Base-by-base conservation (phyloP, 1,284 basidiomycete species). In the Tilletia caries region DNA sequence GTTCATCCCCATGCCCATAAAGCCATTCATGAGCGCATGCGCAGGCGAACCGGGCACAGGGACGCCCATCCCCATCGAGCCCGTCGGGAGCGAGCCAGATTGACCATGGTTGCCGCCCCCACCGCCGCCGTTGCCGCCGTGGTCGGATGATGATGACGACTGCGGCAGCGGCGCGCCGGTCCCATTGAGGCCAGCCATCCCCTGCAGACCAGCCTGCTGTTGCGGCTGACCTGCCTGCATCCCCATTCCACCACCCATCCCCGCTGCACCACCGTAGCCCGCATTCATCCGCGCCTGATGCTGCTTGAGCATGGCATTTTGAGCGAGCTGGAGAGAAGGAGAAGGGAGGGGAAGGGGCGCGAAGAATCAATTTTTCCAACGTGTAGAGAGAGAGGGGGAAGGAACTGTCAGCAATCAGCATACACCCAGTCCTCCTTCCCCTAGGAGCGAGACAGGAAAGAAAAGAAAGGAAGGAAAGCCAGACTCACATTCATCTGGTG, bases 1-100 rank as follows among this genome's bases (percentile, higher is more conserved):
- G 6, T 23, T 23, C 46, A 50, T 20, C 6, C 46, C 46, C 20
- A 54, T 62, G 8, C 58, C 58, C 58, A 62, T 62, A 8, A 34
- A 33, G 15, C 58, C 58, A 29, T 62, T 62, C 58, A 62, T 62
- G 58, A 62, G 58, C 29, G 58, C 58, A 29, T 62, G 58, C 10
- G 58, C 58, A 13, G 58, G 32, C 10, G 58, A 62, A 23, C 58
- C 58, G 3, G 33, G 27, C 15, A 62, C 29, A 13, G 58, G 32
- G 0, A 62, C 33, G 29, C 58, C 58, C 58, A 62, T 34, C 6
- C 58, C 58, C 33, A 62, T 62, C 18, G 58, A 32, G 1, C 32
- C 58, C 52, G 52, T 23, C 25, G 52, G 52, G 4, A 29, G 1
- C 6, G 46, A 50, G 5, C 46, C 46, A 23, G n/a, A n/a, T n/a